Evolutionary conservation across 495 filamentous ascomycete species (phyloP).

Genomic region (Platismatia glauca): DNA sequence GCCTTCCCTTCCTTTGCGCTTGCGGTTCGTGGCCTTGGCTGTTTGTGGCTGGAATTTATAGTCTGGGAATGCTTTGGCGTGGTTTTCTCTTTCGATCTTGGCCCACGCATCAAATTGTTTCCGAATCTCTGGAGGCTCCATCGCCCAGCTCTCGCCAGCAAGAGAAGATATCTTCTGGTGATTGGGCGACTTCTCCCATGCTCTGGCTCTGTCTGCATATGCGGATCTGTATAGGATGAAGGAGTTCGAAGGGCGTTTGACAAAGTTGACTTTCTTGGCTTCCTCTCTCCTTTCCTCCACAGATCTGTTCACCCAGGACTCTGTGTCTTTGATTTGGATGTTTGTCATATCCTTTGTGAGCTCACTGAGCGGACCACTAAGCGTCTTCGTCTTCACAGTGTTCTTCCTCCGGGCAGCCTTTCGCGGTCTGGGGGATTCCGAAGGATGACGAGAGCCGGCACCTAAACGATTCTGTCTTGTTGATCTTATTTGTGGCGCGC

Average conservation of each 20-base stretch:
- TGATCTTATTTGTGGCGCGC: constrained; percentile 7
- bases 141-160: constrained; percentile 75
- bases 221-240: constrained; percentile 98
- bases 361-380: constrained; percentile 66
- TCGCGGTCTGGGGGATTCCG: constrained; percentile 30
- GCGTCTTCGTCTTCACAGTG: constrained; percentile 36
- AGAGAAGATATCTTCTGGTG: constrained; percentile 86
- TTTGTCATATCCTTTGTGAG: constrained; percentile 58
- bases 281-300: constrained; percentile 56
- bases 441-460: constrained; percentile 10
- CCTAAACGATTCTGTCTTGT: constrained; percentile 10
- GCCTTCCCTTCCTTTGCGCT: constrained; percentile 40
- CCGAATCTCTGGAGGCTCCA: constrained; percentile 62
- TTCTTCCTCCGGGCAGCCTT: constrained; percentile 21
- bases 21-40: constrained; percentile 41
- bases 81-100: constrained; percentile 74
- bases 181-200: constrained; percentile 78
- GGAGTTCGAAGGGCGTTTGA: constrained; percentile 93
- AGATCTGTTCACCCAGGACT: constrained; percentile 67
- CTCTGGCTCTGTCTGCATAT: constrained; percentile 77
- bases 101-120: constrained; percentile 77
- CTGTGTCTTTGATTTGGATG: constrained; percentile 68
- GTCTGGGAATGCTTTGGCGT: constrained; percentile 74
- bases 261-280: constrained; percentile 65
- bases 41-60: constrained; percentile 95